Evolutionary conservation across 2,329 filamentous ascomycete species (phyloP).

Genomic region (Aspergillaceae sp.): DNA sequence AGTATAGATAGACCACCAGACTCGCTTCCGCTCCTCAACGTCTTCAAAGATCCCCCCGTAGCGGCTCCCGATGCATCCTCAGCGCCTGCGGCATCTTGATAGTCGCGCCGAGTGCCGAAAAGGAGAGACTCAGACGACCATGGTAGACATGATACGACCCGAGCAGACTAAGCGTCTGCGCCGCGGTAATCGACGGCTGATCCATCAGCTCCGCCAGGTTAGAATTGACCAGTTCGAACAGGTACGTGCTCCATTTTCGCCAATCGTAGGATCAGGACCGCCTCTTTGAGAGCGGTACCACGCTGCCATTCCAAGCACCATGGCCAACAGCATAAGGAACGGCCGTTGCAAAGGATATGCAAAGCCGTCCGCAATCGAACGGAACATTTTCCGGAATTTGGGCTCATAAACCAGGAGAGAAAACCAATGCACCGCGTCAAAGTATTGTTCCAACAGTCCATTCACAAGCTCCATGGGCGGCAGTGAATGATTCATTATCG

Average conservation of each 20-base stretch:
- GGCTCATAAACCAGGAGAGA: slow-evolving; percentile 37
- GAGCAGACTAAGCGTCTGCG: slow-evolving; percentile 33
- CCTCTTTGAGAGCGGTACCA: slow-evolving; percentile 29
- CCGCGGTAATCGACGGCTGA: slow-evolving; percentile 27
- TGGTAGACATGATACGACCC: slow-evolving; percentile 38
- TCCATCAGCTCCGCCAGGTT: slow-evolving; percentile 36
- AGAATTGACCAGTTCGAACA: slow-evolving; percentile 20
- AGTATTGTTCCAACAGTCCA: slow-evolving; percentile 34
- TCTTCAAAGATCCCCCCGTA: slow-evolving; percentile 14
- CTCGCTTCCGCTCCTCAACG: slow-evolving; percentile 30
- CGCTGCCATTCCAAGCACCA: slow-evolving; percentile 31
- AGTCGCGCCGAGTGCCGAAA: slow-evolving; percentile 30
- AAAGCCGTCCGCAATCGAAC: slow-evolving; percentile 24
- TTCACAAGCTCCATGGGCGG: slow-evolving; percentile 22
- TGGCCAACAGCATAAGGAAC: slow-evolving; percentile 31
- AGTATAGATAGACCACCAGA: slow-evolving; percentile 38
- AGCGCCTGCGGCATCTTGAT: slow-evolving; percentile 30
- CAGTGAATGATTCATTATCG: slow-evolving; percentile 20
- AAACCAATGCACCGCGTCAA: slow-evolving; percentile 39
- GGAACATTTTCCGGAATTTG: slow-evolving; percentile 28
- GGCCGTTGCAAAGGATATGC: slow-evolving; percentile 27
- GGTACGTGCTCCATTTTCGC: slow-evolving; percentile 8
- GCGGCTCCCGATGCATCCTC: slow-evolving; percentile 23
- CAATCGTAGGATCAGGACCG: slow-evolving; percentile 9
- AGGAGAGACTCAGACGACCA: slow-evolving; percentile 34